Percentiles rank a stretch among this genome's conserved stretches.
phyloP scores from a whole-genome alignment of 2,329 filamentous ascomycete species.

The Bipolaris sorokiniana region DNA sequence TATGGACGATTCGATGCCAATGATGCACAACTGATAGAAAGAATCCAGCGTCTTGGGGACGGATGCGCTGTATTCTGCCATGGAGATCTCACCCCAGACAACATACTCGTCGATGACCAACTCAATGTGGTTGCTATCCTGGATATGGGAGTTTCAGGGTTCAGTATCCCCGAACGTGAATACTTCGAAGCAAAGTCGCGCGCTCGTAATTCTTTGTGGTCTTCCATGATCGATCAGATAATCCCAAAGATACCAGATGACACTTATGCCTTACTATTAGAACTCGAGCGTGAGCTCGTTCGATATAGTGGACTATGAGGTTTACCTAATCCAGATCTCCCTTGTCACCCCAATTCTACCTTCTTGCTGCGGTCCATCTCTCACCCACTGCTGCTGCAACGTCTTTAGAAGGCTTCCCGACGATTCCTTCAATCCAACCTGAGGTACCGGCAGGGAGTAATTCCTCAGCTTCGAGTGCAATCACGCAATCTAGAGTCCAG shows the following conservation, averaged over 20 bases:
- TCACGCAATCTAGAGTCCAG: slow-evolving; percentile 10
- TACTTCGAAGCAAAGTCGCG: slow-evolving; percentile 25
- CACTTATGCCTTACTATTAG: slow-evolving; percentile 6
- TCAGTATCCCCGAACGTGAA: slow-evolving; percentile 26
- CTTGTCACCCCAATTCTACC: not conserved
- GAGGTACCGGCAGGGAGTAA: slow-evolving; percentile 1
- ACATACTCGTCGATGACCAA: slow-evolving; percentile 19
- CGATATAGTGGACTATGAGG: slow-evolving; percentile 12
- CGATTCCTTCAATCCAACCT: slow-evolving; percentile 3
- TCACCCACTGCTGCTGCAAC: slow-evolving; percentile 5
- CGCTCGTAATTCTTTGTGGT: slow-evolving; percentile 16
- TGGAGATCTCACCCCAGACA: slow-evolving; percentile 18
- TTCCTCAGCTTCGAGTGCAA: slow-evolving; percentile 11
- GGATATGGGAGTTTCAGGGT: slow-evolving; percentile 27
- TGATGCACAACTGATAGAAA: slow-evolving; percentile 12
- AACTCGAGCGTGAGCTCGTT: slow-evolving; percentile 14
- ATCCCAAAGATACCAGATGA: slow-evolving; percentile 11
- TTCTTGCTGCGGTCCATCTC: slow-evolving; percentile 4
- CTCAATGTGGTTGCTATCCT: slow-evolving; percentile 21
- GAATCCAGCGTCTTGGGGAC: slow-evolving; percentile 9
- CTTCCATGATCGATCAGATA: slow-evolving; percentile 11
- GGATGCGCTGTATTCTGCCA: slow-evolving; percentile 19
- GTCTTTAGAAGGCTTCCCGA: slow-evolving; percentile 9
- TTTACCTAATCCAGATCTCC: not conserved
- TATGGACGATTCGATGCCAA: slow-evolving; percentile 8